Base-by-base conservation (phyloP, 306 rosid genomes). In the Luffa aegyptiaca region DNA sequence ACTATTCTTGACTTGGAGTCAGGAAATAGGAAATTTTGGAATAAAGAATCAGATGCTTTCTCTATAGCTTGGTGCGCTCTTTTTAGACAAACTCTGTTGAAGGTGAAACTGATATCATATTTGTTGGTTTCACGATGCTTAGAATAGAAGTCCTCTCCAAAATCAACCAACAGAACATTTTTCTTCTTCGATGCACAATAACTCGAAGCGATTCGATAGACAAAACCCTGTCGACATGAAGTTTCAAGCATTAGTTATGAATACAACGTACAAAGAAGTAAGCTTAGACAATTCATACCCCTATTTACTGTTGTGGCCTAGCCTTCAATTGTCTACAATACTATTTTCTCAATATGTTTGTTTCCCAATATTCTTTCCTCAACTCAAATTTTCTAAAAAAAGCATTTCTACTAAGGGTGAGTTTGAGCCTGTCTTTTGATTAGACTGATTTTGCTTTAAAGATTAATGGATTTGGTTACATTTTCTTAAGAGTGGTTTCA, bases 11-110 rank as follows among this genome's bases (percentile, higher is more conserved):
- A 53, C 33, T 41, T 65, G 33, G 33, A 18, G 12, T 46, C 42
- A 17, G 86, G 86, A 46, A 85, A 85, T 58, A 82, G 78, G 79
- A 72, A 77, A 70, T 71, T 78, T 36, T 53, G 61, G 20, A 85
- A 71, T 41, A 78, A 76, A 73, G 77, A 36, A 13, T 77, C 62
- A 3, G 82, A 80, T 8, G 79, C 76, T 62, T 70, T 71, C 52
- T 77, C 2, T 64, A 85, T 10, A 7, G 86, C 84, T 26, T 80
- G 86, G 78, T 85, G 86, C 71, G 86, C 86, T 61, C 82, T 80
- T 80, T 83, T 85, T 44, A 82, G 77, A 66, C 84, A 80, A 18
- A 82, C 78, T 62, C 82, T 76, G 69, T 85, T 85, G 86, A 85
- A 85, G 49, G 86, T 82, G 80, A 82, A 77, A 56, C 80, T 82